Evolutionary conservation across 2,329 filamentous ascomycete genomes (phyloP).

Genomic region (Nemania sp.): DNA sequence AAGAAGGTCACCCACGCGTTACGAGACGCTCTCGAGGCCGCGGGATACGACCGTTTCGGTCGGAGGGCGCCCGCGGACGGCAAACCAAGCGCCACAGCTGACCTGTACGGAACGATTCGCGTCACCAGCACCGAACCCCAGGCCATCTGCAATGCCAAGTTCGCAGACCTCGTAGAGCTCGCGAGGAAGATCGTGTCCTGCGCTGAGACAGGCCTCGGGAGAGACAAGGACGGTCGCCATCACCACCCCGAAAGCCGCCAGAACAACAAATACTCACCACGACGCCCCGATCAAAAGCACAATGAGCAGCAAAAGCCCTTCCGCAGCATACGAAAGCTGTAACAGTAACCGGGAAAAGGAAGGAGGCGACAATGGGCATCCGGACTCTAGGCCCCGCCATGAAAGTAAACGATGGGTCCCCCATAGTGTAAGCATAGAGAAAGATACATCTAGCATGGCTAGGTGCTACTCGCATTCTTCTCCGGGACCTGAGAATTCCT

Average conservation of each 20-base stretch:
- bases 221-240: slow-evolving; percentile 7
- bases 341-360: no score
- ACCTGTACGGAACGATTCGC: slow-evolving; percentile 35
- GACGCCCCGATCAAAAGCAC: no score
- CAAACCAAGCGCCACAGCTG: slow-evolving; percentile 16
- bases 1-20: slow-evolving; percentile 35
- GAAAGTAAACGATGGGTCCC: no score
- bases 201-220: slow-evolving; percentile 23
- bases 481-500: no score
- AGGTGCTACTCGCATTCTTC: no score
- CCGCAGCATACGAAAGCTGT: no score
- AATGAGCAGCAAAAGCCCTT: no score
- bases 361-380: no score
- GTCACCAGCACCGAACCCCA: slow-evolving; percentile 24
- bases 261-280: no score
- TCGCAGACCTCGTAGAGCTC: slow-evolving; percentile 30
- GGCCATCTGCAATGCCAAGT: slow-evolving; percentile 32
- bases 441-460: no score
- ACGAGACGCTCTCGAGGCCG: slow-evolving; percentile 34
- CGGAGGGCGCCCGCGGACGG: slow-evolving; percentile 23
- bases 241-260: neutral
- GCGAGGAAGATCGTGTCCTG: slow-evolving; percentile 27
- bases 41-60: slow-evolving; percentile 38
- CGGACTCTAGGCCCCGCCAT: no score
- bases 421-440: no score